Conservation (phyloP, 2,329 filamentous ascomycete species). For the Plectosphaerella cucumerina region DNA sequence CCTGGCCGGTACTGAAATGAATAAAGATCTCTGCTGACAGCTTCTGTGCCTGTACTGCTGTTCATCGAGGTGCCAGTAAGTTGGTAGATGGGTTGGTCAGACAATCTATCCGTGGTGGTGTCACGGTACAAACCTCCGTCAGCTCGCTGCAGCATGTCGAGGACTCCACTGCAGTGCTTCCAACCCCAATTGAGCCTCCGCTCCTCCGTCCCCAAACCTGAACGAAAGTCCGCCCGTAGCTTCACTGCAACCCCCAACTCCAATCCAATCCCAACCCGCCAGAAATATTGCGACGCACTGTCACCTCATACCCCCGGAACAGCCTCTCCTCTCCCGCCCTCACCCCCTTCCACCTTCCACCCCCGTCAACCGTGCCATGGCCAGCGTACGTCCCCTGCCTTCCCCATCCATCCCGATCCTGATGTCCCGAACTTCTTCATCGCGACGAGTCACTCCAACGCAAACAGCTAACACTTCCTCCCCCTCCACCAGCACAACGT, state of each 20-base stretch:
- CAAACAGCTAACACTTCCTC: slow-evolving; percentile 1
- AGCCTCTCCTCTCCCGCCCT: not conserved
- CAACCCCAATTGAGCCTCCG: too few relatives aligned
- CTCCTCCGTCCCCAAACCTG: not conserved
- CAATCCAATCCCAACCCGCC: not conserved
- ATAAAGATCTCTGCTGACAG: too few relatives aligned
- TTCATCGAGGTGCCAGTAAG: too few relatives aligned
- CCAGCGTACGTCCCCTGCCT: slow-evolving; percentile 2
- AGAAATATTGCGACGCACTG: not conserved
- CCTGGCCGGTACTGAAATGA: too few relatives aligned
- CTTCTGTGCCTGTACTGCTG: too few relatives aligned
- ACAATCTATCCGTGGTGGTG: too few relatives aligned
- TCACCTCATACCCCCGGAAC: not conserved
- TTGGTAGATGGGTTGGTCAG: too few relatives aligned
- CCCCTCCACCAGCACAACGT: slow-evolving; percentile 67
- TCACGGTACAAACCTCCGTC: too few relatives aligned
- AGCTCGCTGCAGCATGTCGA: too few relatives aligned
- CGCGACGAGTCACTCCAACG: not conserved
- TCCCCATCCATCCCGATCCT: not conserved
- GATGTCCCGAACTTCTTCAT: not conserved
- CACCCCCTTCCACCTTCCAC: not conserved
- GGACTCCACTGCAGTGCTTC: too few relatives aligned
- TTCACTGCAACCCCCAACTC: not conserved
- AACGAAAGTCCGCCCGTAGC: not conserved
- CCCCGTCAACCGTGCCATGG: slow-evolving; percentile 2